Percentiles rank a stretch among this genome's conserved stretches.
phyloP scores from a whole-genome alignment of 176 grass and related monocot genomes.

The Oryza punctata region DNA sequence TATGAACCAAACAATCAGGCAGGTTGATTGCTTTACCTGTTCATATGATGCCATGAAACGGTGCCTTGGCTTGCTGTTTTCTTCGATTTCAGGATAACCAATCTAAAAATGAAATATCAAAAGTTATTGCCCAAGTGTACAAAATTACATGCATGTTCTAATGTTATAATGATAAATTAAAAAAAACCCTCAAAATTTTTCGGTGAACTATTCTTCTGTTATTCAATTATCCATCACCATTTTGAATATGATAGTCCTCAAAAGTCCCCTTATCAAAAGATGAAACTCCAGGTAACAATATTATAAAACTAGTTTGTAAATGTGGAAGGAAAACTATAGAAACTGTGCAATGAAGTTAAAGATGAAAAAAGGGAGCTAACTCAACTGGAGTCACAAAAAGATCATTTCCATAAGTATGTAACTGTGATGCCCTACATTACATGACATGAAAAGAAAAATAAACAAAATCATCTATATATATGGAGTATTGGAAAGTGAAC shows the following conservation, averaged over 20 bases:
- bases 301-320: not conserved
- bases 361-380: constrained; percentile 13
- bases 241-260: not conserved
- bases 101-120: constrained; percentile 55
- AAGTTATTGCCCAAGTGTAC: constrained; percentile 10
- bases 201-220: not conserved
- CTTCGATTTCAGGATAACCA: constrained; percentile 95
- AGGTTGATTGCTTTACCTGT: constrained; percentile 58
- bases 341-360: constrained; percentile 14
- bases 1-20: not conserved
- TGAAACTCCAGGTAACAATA: not conserved
- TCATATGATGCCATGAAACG: constrained; percentile 98
- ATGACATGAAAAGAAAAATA: not conserved
- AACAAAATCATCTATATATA: not conserved
- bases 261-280: not conserved
- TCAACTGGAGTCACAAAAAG: constrained; percentile 28
- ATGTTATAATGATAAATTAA: not conserved
- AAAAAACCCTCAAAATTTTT: not conserved
- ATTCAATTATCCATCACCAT: not conserved
- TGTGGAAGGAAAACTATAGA: not conserved
- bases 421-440: constrained; percentile 10
- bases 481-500: not conserved
- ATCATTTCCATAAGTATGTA: constrained; percentile 23
- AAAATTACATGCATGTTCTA: not conserved
- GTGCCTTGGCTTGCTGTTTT: constrained; percentile 85